Percentiles rank a stretch among this genome's conserved stretches.
Conservation (phyloP, 2,329 filamentous ascomycete species). For the Cadophora gregata region DNA sequence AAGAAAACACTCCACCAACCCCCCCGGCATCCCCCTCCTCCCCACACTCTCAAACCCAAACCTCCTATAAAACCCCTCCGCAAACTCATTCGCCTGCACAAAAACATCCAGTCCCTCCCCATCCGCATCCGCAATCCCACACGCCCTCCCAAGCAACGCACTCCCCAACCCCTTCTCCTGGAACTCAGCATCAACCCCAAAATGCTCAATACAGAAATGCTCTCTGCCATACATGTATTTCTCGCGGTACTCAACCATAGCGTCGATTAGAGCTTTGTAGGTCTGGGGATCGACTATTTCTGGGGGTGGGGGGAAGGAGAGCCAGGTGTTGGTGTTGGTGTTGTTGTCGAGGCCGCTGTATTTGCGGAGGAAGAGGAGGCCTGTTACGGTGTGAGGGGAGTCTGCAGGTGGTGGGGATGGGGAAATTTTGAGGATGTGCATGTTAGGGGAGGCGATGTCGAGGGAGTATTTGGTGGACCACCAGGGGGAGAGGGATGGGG, state of each 20-base stretch:
- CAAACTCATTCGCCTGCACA: slow-evolving; percentile 17
- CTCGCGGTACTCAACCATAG: slow-evolving; percentile 9
- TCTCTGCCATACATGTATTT: slow-evolving; percentile 1
- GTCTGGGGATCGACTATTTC: not conserved
- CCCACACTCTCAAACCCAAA: slow-evolving; percentile 13
- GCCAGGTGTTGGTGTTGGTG: not conserved
- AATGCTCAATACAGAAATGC: slow-evolving; percentile 16
- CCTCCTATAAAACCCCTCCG: slow-evolving; percentile 17
- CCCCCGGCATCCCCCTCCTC: not conserved
- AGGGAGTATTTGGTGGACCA: slow-evolving; percentile 5
- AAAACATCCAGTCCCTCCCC: slow-evolving; percentile 16
- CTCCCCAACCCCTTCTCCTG: not conserved
- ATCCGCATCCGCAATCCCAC: slow-evolving; percentile 15
- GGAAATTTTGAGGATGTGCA: not conserved
- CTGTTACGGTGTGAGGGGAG: not conserved
- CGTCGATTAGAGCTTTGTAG: not conserved
- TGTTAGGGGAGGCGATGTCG: not conserved
- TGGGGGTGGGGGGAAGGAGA: not conserved
- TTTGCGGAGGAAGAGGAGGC: slow-evolving; percentile 9
- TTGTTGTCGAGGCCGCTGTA: slow-evolving; percentile 1
- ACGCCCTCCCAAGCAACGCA: not conserved
- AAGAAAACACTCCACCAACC: slow-evolving; percentile 15
- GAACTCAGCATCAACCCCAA: not conserved
- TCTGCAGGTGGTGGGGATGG: too few species aligned
- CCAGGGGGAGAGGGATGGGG: not conserved